Base-by-base conservation (phyloP, 257 asterid species). In the Nicotiana knightiana region DNA sequence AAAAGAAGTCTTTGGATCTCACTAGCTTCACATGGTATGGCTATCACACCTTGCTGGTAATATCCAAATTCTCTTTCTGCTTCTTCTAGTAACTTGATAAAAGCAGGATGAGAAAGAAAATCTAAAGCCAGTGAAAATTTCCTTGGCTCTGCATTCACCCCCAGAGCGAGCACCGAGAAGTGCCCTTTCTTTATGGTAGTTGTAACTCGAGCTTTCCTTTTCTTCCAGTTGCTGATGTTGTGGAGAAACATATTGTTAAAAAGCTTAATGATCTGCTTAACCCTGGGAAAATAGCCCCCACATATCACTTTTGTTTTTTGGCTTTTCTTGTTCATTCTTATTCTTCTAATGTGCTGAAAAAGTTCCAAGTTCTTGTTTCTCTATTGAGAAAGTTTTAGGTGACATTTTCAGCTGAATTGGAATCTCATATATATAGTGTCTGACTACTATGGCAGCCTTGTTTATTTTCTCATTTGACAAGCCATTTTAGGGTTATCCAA, bases 1-100 rank as follows among this genome's bases (percentile, higher is more conserved):
- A 73, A 73, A 73, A 73, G 79, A 46, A 73, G 79, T 73, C 63
- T 83, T 54, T 85, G 91, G 85, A 89, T 88, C 81, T 81, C 87
- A 79, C 89, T 76, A 61, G 91, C 91, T 84, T 88, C 88, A 58
- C 91, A 85, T 66, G 91, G 90, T 88, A 90, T 67, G 81, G 63
- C 85, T 54, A 85, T 57, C 79, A 85, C 88, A 6, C 90, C 90
- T 83, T 81, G 82, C 79, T 90, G 87, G 59, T 81, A 66, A 71
- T 82, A 88, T 86, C 91, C 90, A 39, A 81, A 86, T 83, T 86
- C 89, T 77, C 80, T 86, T 46, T 89, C 90, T 66, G 90, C 88
- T 82, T 88, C 88, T 87, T 86, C 91, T 64, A 88, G 91, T 82
- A 88, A 79, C 86, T 81, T 80, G 81, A 86, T 59, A 81, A 89